phyloP scores from a whole-genome alignment of 164 flowering plant genomes.

The Dillenia turbinata region DNA sequence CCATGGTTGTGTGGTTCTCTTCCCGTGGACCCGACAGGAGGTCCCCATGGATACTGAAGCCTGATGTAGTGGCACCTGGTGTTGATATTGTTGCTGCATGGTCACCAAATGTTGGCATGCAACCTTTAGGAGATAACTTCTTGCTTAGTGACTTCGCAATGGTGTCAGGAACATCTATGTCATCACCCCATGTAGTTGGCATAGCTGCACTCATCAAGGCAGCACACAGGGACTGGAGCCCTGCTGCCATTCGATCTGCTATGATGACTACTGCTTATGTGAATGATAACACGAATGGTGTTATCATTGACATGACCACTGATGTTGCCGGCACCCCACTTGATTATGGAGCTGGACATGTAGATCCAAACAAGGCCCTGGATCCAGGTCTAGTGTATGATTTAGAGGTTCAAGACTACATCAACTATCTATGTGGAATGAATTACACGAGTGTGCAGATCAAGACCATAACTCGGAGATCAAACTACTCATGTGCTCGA shows the following conservation, averaged over 20 bases:
- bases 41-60: slow-evolving; percentile 15
- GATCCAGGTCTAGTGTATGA: slow-evolving; percentile 22
- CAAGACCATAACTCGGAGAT: slow-evolving; percentile 6
- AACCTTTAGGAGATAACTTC: slow-evolving; percentile 3
- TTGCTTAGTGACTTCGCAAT: slow-evolving; percentile 5
- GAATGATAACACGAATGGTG: background rate
- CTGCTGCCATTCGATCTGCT: background rate
- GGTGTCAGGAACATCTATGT: slow-evolving; percentile 13
- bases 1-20: slow-evolving; percentile 16
- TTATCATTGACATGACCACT: slow-evolving; percentile 5
- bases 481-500: slow-evolving; percentile 2
- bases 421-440: slow-evolving; percentile 14
- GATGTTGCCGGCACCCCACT: slow-evolving; percentile 11
- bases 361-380: slow-evolving; percentile 20
- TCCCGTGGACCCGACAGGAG: slow-evolving; percentile 10
- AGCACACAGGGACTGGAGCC: slow-evolving; percentile 1
- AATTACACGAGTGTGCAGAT: slow-evolving; percentile 13
- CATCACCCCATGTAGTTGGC: slow-evolving; percentile 1
- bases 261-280: background rate
- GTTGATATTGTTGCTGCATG: slow-evolving; percentile 11
- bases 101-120: background rate
- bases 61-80: slow-evolving; percentile 14
- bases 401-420: slow-evolving; percentile 13
- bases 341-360: slow-evolving; percentile 20
- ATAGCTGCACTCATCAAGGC: background rate